These are phyloP conservation scores for Metarhizium guizhouense DNA, from an alignment of 2,329 filamentous ascomycete species.

Conservation along the genomic window DNA sequence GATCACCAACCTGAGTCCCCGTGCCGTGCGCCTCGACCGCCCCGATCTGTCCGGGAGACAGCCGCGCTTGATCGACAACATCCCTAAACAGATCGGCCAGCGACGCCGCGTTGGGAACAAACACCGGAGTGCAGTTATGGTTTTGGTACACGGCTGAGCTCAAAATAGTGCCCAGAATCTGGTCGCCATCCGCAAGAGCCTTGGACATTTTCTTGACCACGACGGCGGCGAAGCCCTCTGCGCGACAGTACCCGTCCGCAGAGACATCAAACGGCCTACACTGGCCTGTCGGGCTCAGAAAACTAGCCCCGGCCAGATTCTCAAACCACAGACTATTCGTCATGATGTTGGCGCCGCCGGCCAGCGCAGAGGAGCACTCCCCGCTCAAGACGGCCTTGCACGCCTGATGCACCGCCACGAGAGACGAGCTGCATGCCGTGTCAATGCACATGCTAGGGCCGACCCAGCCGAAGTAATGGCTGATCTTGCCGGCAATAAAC, in stretches of 20 bases:
- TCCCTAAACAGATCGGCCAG: conserved; percentile 62
- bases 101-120: conserved; percentile 66
- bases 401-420: conserved; percentile 2
- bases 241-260: conserved; percentile 77
- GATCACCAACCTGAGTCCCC: conserved; percentile 76
- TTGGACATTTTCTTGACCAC: conserved; percentile 71
- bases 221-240: conserved; percentile 65
- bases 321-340: conserved; percentile 10
- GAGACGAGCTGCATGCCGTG: conserved; percentile 6
- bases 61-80: conserved; percentile 54
- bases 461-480: conserved; percentile 3
- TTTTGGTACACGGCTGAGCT: conserved; percentile 74
- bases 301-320: conserved; percentile 14
- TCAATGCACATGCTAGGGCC: conserved; percentile 7
- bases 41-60: too few species aligned
- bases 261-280: conserved; percentile 7
- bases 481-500: conserved; percentile 5
- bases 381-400: conserved; percentile 2
- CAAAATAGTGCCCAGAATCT: conserved; percentile 62
- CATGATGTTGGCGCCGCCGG: conserved; percentile 52
- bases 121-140: conserved; percentile 74
- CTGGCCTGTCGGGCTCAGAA: conserved; percentile 30
- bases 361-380: conserved; percentile 56
- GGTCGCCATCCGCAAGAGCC: conserved; percentile 68
- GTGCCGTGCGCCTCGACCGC: too few species aligned